These are phyloP conservation scores for Alternaria triticina DNA, from an alignment of 2,329 filamentous ascomycete species.

Conservation along the genomic window DNA sequence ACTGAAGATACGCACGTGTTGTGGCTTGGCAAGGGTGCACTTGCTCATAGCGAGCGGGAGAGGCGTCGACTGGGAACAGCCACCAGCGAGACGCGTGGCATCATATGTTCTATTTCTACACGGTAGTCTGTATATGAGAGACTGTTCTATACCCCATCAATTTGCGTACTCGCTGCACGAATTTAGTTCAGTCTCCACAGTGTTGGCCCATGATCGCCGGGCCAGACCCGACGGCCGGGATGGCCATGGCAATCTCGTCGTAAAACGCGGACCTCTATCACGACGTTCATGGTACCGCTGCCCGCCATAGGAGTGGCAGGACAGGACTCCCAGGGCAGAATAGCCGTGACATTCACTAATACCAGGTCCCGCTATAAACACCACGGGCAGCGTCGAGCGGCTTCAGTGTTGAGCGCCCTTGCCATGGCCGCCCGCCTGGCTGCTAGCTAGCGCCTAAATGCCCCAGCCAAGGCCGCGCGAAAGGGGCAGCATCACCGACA, in stretches of 20 bases:
- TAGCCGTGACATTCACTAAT: background rate
- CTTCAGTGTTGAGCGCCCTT: background rate
- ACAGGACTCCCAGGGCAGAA: background rate
- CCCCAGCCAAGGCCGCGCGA: constrained; percentile 27
- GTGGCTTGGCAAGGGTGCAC: constrained; percentile 4
- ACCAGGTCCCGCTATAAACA: background rate
- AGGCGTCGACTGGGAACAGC: constrained; percentile 19
- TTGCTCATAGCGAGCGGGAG: constrained; percentile 18
- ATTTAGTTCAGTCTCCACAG: constrained; percentile 9
- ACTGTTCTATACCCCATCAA: constrained; percentile 13
- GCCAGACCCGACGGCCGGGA: constrained; percentile 9
- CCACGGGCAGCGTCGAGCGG: background rate
- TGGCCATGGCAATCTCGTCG: constrained; percentile 6
- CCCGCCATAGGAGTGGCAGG: background rate
- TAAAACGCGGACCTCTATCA: background rate
- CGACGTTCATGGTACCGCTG: background rate
- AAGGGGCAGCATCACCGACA: constrained; percentile 38
- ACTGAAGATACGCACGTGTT: constrained; percentile 15
- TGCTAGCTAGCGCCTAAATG: constrained; percentile 27
- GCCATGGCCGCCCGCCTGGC: constrained; percentile 4
- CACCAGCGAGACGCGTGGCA: background rate
- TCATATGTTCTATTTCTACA: background rate
- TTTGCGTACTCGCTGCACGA: constrained; percentile 1
- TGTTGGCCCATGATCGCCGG: constrained; percentile 6
- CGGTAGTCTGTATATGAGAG: background rate